Base-by-base conservation (phyloP, 2,329 filamentous ascomycete species). In the Verruconis gallopava region DNA sequence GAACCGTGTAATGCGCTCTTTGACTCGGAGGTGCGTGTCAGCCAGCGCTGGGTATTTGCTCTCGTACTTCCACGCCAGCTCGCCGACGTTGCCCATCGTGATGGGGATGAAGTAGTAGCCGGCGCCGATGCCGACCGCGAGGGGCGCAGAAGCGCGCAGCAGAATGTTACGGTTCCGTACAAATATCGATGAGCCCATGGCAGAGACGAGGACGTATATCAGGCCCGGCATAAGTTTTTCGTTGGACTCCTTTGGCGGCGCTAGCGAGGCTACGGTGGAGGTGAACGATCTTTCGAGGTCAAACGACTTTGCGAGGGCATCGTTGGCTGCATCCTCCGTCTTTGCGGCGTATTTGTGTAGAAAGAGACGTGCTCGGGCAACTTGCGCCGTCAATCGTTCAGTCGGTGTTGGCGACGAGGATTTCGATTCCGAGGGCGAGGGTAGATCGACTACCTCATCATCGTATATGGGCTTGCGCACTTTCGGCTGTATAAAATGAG, bases 141-240 rank as follows among this genome's bases (percentile, higher is more conserved):
- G 63, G 9, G 91, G 91, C 2, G 83, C 72, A 2, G 79, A 69
- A 42, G 80, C 78, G 51, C 91, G 79, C 42, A 98, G 67, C 48
- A 94, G 60, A 48, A 96, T 72, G 61, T 82, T 88, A 53, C 89
- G 79, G 69, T 93, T 93, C 48, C 89, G 78, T 43, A 84, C 77
- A 43, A 95, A 69, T 59, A 98, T 96, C 62, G 78, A 86, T 52
- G 89, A 91, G 25, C 91, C 85, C 88, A 98, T 95, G 53, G 85
- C 79, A 33, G 88, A 81, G 37, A 98, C 88, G 21, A 95, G 74
- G 37, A 96, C 86, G 66, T 96, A 96, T 51, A 96, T 77, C 46
- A 78, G 71, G 19, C 89, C 89, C 22, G 91, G 91, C 64, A 96
- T 79, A 44, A 98, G 73, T 57, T 79, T 78, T 70, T 98, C 91